phyloP scores from a whole-genome alignment of 495 filamentous ascomycete species.

The Cenococcum geophilum region DNA sequence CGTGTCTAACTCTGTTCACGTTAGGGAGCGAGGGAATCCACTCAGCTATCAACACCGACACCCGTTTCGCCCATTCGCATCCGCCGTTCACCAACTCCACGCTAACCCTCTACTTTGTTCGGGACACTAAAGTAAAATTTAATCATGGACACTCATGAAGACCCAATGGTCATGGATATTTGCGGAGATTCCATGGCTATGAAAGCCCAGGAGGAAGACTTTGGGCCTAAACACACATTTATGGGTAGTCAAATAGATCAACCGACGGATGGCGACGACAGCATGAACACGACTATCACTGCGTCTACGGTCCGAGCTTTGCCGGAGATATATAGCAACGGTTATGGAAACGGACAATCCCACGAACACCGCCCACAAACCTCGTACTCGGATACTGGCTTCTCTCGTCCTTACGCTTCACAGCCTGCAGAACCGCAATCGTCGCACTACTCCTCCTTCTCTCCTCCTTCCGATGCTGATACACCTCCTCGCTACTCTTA shows the following conservation, averaged over 20 bases:
- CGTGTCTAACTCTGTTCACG: slow-evolving; percentile 16
- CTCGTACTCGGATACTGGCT: slow-evolving; percentile 41
- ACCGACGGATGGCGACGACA: slow-evolving; percentile 33
- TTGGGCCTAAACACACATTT: slow-evolving; percentile 5
- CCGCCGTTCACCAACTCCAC: neutral
- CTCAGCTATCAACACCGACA: slow-evolving; percentile 19
- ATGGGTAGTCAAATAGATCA: slow-evolving; percentile 12
- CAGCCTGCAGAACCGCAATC: slow-evolving; percentile 20
- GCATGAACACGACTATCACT: slow-evolving; percentile 40
- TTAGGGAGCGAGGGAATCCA: slow-evolving; percentile 13
- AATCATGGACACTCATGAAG: slow-evolving; percentile 3
- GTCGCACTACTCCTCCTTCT: slow-evolving; percentile 30
- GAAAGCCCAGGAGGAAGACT: neutral
- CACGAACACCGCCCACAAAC: slow-evolving; percentile 38
- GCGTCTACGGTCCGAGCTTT: slow-evolving; percentile 33
- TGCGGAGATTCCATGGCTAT: neutral
- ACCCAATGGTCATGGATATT: slow-evolving; percentile 1
- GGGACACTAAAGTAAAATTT: neutral
- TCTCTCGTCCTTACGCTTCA: slow-evolving; percentile 31
- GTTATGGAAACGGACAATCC: slow-evolving; percentile 19
- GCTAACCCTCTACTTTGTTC: neutral
- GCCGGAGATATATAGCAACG: slow-evolving; percentile 24
- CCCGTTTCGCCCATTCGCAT: slow-evolving; percentile 7
- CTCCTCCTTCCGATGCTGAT: slow-evolving; percentile 27
- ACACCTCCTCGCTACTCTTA: slow-evolving; percentile 25